A percentile compares a stretch with the other conserved stretches of the same genome.
These are phyloP conservation scores for Tylopilus plumbeoviolaceoides DNA, from an alignment of 768 basidiomycete genomes.

Conservation along the genomic window DNA sequence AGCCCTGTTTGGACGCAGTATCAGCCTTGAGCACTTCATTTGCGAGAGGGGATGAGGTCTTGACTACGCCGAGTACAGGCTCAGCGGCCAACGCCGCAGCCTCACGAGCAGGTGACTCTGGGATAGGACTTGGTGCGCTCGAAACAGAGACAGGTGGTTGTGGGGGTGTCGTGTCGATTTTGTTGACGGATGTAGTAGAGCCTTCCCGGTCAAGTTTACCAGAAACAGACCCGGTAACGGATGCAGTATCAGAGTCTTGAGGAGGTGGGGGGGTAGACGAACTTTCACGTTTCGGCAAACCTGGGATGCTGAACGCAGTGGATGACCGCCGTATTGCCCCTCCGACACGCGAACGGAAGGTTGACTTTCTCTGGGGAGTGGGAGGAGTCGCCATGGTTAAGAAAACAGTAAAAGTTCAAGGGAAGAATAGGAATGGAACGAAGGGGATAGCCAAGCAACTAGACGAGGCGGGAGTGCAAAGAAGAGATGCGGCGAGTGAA, in stretches of 20 bases:
- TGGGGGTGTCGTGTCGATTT: constrained; percentile 32
- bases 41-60: constrained; percentile 43
- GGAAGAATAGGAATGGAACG: constrained; percentile 2
- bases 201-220: constrained; percentile 28
- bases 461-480: constrained; percentile 18
- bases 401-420: constrained; percentile 7
- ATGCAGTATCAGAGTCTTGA: constrained; percentile 27
- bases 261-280: constrained; percentile 25
- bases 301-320: constrained; percentile 43
- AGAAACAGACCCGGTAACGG: constrained; percentile 25
- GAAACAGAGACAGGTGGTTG: constrained; percentile 17
- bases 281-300: constrained; percentile 28
- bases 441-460: constrained; percentile 9
- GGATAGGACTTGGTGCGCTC: constrained; percentile 56
- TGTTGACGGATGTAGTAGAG: constrained; percentile 29
- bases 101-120: constrained; percentile 64
- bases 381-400: constrained; percentile 27
- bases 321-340: constrained; percentile 60
- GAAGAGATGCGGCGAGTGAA: constrained; percentile 17
- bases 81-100: constrained; percentile 39
- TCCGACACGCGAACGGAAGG: constrained; percentile 59
- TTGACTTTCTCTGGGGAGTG: constrained; percentile 34
- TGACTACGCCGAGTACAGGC: constrained; percentile 18
- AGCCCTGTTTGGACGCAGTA: constrained; percentile 11
- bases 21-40: constrained; percentile 23